Percentiles rank a stretch among this genome's conserved stretches.
phyloP scores from a whole-genome alignment of 352 stramenopile species.

The Vaucheria bursata region DNA sequence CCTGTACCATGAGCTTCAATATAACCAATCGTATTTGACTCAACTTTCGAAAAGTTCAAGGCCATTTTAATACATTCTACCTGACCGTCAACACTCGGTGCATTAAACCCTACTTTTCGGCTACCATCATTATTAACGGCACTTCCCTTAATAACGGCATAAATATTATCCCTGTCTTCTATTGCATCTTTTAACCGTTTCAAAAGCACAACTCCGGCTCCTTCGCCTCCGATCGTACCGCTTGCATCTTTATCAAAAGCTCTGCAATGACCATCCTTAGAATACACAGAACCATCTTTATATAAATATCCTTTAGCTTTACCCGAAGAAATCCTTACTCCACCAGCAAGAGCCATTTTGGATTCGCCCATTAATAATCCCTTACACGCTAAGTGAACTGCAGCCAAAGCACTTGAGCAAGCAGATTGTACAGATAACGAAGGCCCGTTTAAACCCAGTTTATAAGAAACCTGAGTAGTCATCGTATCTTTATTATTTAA shows the following conservation, averaged over 20 bases:
- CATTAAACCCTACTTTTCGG: conserved; percentile 45
- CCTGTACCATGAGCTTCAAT: conserved; percentile 52
- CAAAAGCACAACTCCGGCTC: conserved; percentile 44
- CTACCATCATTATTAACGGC: conserved; percentile 48
- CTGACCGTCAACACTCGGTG: conserved; percentile 45
- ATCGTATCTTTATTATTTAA: background rate
- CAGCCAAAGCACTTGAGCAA: conserved; percentile 35
- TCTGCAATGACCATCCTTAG: conserved; percentile 19
- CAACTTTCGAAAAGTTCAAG: conserved; percentile 5
- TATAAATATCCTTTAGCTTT: background rate
- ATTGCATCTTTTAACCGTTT: conserved; percentile 4
- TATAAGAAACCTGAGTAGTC: conserved; percentile 42
- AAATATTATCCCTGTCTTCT: conserved; percentile 17
- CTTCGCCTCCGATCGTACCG: conserved; percentile 47
- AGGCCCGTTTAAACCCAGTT: conserved; percentile 37
- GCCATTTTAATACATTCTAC: conserved; percentile 23
- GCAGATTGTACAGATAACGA: conserved; percentile 46
- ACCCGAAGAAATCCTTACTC: conserved; percentile 10
- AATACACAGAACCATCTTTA: conserved; percentile 29
- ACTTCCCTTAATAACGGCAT: conserved; percentile 5
- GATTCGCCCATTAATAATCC: background rate
- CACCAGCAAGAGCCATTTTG: background rate
- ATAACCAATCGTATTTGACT: conserved; percentile 5
- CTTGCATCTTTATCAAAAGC: conserved; percentile 45
- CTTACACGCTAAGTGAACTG: background rate